Evolutionary conservation across 345 rosid genomes (phyloP).

Genomic region (Excoecaria cochinchinensis): DNA sequence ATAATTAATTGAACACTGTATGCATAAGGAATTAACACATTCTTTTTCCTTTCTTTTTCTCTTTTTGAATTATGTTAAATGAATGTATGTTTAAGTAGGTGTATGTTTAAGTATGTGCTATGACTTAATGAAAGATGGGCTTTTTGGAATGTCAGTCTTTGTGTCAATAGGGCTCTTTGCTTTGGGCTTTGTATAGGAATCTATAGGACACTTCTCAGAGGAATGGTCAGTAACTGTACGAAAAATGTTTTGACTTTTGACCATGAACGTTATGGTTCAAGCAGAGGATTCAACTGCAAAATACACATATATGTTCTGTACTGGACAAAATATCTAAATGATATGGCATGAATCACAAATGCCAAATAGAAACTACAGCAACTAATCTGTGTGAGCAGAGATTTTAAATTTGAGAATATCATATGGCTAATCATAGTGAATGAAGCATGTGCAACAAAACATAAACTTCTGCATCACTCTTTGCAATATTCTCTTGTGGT

Average conservation of each 20-base stretch:
- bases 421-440: not conserved
- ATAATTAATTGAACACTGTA: not conserved
- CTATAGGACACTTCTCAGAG: not conserved
- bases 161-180: not conserved
- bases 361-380: not conserved
- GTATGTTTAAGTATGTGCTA: not conserved
- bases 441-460: slow-evolving; percentile 1
- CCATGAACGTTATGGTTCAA: not conserved
- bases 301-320: not conserved
- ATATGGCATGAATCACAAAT: not conserved
- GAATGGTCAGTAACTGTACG: not conserved
- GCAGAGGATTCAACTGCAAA: not conserved
- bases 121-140: not conserved
- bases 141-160: not conserved
- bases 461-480: not conserved
- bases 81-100: not conserved
- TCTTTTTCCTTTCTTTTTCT: not conserved
- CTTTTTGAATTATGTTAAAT: not conserved
- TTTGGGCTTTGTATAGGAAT: not conserved
- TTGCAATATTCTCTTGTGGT: not conserved
- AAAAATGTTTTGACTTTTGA: not conserved
- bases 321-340: not conserved
- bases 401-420: not conserved
- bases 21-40: not conserved
- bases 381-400: not conserved